Evolutionary conservation across 2,329 filamentous ascomycete genomes (phyloP).

Genomic region (Fusarium oxysporum): DNA sequence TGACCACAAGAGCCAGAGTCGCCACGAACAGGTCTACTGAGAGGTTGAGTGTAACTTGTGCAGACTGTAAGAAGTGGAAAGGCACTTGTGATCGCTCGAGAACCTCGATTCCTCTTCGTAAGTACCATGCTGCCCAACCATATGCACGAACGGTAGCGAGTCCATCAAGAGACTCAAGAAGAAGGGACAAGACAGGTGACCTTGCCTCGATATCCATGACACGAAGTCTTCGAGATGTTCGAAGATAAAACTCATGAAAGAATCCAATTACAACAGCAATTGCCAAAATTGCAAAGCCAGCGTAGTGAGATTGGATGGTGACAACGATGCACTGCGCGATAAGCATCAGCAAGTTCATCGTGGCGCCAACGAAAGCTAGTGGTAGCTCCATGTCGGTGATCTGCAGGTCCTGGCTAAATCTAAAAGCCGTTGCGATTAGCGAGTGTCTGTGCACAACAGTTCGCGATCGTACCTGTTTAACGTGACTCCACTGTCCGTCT

Average conservation of each 20-base stretch:
- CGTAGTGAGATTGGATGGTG: neutral
- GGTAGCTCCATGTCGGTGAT: constrained; percentile 5
- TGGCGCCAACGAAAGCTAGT: neutral
- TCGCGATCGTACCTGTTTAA: neutral
- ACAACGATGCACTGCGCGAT: neutral
- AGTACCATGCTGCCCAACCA: neutral
- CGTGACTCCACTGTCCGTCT: neutral
- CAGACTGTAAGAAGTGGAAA: neutral
- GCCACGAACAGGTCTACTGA: neutral
- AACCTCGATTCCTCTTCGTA: neutral
- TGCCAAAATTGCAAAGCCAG: neutral
- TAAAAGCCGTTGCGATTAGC: neutral
- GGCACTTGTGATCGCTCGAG: neutral
- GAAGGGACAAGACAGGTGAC: neutral
- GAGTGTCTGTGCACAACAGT: neutral
- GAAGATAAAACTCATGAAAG: neutral
- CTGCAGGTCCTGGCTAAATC: constrained; percentile 6
- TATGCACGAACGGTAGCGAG: neutral
- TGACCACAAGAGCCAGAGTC: neutral
- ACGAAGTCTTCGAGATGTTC: neutral
- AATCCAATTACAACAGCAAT: neutral
- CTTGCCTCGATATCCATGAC: neutral
- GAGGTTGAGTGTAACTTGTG: neutral
- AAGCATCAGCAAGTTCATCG: neutral
- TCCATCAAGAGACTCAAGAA: neutral